phyloP scores from a whole-genome alignment of 2,329 filamentous ascomycete species.

The Diplodia mutila region DNA sequence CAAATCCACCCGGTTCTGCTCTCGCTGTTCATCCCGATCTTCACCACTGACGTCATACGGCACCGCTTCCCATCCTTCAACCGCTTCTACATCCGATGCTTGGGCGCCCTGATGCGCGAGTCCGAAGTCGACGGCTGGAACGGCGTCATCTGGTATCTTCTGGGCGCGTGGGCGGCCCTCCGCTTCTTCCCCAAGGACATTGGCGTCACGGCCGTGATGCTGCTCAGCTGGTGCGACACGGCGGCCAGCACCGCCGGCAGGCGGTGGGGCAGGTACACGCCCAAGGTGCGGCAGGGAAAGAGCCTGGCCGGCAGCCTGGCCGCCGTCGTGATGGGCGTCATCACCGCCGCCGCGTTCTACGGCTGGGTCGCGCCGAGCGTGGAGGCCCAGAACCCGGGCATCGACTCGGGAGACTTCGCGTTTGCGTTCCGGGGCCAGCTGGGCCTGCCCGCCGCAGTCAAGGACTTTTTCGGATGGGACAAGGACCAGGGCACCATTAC shows the following conservation, averaged over 20 bases:
- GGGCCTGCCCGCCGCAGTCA: conserved; percentile 65
- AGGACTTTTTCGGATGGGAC: conserved; percentile 64
- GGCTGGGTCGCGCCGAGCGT: conserved; percentile 73
- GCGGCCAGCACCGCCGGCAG: conserved; percentile 94
- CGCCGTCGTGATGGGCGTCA: conserved; percentile 80
- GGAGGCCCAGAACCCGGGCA: conserved; percentile 31
- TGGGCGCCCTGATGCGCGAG: conserved; percentile 95
- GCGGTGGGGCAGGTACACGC: conserved; percentile 86
- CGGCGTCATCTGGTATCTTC: conserved; percentile 93
- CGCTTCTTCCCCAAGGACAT: conserved; percentile 92
- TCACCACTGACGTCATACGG: conserved; percentile 77
- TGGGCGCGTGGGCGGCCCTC: conserved; percentile 86
- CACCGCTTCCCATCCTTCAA: conserved; percentile 84
- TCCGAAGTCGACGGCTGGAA: conserved; percentile 94
- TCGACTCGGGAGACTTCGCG: conserved; percentile 53
- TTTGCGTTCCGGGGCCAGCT: conserved; percentile 84
- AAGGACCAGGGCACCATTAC: conserved; percentile 64
- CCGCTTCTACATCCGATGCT: conserved; percentile 76
- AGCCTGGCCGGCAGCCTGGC: conserved; percentile 87
- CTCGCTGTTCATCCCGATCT: conserved; percentile 79
- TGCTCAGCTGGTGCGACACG: conserved; percentile 97
- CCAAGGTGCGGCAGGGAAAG: conserved; percentile 82
- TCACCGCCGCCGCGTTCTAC: conserved; percentile 85
- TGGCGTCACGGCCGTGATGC: conserved; percentile 82
- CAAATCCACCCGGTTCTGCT: conserved; percentile 85